Percentiles rank a stretch among this genome's conserved stretches.
These are phyloP conservation scores for Tylopilus sp. DNA, from an alignment of 768 basidiomycete species.

Conservation along the genomic window DNA sequence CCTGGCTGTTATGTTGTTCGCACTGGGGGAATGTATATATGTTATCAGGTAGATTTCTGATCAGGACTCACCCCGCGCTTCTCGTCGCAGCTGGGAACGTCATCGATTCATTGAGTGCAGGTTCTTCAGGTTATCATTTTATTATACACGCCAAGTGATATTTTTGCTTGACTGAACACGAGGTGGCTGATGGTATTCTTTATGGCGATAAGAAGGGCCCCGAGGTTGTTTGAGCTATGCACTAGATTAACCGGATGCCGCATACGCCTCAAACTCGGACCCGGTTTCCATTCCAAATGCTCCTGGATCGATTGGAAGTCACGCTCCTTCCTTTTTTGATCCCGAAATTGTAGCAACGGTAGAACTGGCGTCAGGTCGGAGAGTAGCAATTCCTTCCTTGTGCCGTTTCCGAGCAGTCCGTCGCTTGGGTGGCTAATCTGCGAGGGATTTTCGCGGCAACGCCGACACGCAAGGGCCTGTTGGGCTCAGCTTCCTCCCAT, in stretches of 20 bases:
- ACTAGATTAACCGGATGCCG: neutral
- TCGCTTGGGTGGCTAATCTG: neutral
- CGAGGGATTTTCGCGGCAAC: neutral
- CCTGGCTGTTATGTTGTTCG: too few species aligned
- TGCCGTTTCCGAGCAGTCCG: neutral
- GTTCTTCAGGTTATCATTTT: too few species aligned
- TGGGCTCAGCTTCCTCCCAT: too few species aligned
- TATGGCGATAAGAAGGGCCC: neutral
- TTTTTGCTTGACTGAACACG: neutral
- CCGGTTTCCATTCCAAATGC: neutral
- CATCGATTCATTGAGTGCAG: too few species aligned
- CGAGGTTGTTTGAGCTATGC: slow-evolving; percentile 7
- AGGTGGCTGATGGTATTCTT: neutral
- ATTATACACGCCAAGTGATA: too few species aligned
- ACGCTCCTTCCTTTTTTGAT: neutral
- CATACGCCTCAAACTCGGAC: neutral
- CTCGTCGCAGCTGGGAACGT: too few species aligned
- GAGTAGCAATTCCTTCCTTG: neutral
- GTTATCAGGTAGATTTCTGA: too few species aligned
- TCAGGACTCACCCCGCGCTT: too few species aligned
- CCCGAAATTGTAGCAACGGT: neutral
- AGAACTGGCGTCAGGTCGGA: neutral
- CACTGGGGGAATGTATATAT: too few species aligned
- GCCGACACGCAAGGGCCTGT: too few species aligned
- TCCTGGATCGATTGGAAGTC: neutral